phyloP scores from a whole-genome alignment of 140 eudicot species.

The Oenanthe javanica region DNA sequence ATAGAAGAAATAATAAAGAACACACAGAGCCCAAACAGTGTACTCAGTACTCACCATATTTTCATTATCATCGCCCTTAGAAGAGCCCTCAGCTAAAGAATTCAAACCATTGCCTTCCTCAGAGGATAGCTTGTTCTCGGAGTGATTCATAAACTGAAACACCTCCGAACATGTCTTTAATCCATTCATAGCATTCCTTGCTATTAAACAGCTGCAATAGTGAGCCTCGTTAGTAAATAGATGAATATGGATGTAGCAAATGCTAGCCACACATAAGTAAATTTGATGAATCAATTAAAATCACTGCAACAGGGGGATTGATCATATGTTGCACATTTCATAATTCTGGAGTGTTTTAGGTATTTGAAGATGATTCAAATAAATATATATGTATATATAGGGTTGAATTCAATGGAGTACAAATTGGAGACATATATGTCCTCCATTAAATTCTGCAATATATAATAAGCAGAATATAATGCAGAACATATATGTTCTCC shows the following conservation, averaged over 20 bases:
- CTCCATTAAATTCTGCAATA: no score
- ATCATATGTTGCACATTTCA: neutral
- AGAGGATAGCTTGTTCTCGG: slow-evolving; percentile 39
- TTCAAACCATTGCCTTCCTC: slow-evolving; percentile 36
- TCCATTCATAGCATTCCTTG: slow-evolving; percentile 62
- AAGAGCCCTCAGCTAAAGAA: slow-evolving; percentile 34
- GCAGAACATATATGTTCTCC: no score
- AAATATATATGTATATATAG: no score
- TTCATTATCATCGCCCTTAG: slow-evolving; percentile 43
- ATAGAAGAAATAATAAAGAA: slow-evolving; percentile 1
- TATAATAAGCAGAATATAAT: no score
- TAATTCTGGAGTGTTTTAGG: neutral
- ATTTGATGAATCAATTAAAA: neutral
- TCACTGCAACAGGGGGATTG: neutral
- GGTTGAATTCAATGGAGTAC: no score
- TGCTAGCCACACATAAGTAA: neutral
- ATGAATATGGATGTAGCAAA: neutral
- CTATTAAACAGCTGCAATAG: slow-evolving; percentile 74
- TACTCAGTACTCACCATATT: slow-evolving; percentile 35
- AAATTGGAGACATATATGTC: no score
- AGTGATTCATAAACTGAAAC: slow-evolving; percentile 42
- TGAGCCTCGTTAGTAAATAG: neutral
- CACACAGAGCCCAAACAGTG: slow-evolving; percentile 1
- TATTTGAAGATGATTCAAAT: neutral
- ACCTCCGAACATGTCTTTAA: slow-evolving; percentile 82